A percentile compares a stretch with the other conserved stretches of the same genome.
Evolutionary conservation across 108 stramenopile species (phyloP).

Genomic region (Parmales sp.): DNA sequence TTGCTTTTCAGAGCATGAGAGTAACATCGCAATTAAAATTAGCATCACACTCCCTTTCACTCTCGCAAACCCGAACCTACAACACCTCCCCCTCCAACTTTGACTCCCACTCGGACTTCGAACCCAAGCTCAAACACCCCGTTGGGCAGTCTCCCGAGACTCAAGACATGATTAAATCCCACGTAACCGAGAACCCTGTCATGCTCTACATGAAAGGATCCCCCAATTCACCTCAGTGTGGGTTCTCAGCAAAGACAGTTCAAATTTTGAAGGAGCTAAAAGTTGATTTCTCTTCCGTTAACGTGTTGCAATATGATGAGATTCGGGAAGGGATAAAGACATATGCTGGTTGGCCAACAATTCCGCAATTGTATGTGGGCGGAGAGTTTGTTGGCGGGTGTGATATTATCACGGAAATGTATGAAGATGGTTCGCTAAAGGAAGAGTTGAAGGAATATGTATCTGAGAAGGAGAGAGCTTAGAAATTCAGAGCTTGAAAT

Average conservation of each 20-base stretch:
- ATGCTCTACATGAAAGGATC: slow-evolving; percentile 99
- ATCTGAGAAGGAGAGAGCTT: too few relatives aligned
- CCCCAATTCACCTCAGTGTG: slow-evolving; percentile 87
- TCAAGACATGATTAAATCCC: slow-evolving; percentile 51
- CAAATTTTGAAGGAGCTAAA: slow-evolving; percentile 73
- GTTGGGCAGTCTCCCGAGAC: slow-evolving; percentile 35
- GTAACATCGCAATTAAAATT: too few relatives aligned
- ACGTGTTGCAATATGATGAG: slow-evolving; percentile 91
- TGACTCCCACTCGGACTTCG: slow-evolving; percentile 66
- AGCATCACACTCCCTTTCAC: too few relatives aligned
- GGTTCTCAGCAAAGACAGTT: slow-evolving; percentile 84
- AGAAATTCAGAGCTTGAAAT: too few relatives aligned
- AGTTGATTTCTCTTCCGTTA: slow-evolving; percentile 85
- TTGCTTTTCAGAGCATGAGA: too few relatives aligned
- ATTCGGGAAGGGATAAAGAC: slow-evolving; percentile 93
- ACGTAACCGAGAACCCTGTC: slow-evolving; percentile 60
- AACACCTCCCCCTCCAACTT: slow-evolving; percentile 22
- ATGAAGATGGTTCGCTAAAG: slow-evolving; percentile 76
- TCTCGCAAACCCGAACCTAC: too few relatives aligned
- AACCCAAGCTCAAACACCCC: slow-evolving; percentile 56
- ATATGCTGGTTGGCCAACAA: slow-evolving; percentile 74
- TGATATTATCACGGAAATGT: slow-evolving; percentile 84
- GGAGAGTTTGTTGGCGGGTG: slow-evolving; percentile 95
- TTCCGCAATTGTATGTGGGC: slow-evolving; percentile 90
- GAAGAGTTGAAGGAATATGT: slow-evolving; percentile 60